These are phyloP conservation scores for Penicillium polonicum DNA, from an alignment of 2,329 filamentous ascomycete genomes.

Conservation along the genomic window DNA sequence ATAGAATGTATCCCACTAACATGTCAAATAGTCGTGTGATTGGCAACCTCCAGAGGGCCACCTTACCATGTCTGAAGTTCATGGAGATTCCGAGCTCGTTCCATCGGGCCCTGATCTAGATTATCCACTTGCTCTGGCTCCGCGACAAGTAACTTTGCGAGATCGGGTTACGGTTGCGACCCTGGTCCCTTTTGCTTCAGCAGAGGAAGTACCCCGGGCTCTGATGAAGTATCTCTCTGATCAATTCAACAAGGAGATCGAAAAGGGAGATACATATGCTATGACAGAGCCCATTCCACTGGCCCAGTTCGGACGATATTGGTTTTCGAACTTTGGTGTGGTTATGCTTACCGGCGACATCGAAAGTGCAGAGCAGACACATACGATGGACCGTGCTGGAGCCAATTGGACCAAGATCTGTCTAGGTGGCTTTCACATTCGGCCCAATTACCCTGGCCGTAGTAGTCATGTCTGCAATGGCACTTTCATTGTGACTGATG, in stretches of 20 bases:
- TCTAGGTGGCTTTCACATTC: constrained; percentile 89
- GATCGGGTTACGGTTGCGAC: constrained; percentile 83
- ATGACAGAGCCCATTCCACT: constrained; percentile 75
- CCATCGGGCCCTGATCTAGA: constrained; percentile 39
- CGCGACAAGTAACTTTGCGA: constrained; percentile 76
- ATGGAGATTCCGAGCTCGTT: constrained; percentile 35
- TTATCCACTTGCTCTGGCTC: constrained; percentile 66
- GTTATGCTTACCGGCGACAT: constrained; percentile 83
- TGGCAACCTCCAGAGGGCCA: constrained; percentile 20
- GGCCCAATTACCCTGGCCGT: constrained; percentile 87
- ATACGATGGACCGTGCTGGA: constrained; percentile 51
- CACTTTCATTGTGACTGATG: constrained; percentile 72
- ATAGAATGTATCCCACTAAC: constrained; percentile 28
- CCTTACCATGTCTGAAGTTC: constrained; percentile 39
- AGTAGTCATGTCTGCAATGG: constrained; percentile 84
- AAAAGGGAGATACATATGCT: constrained; percentile 87
- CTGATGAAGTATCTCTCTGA: constrained; percentile 76
- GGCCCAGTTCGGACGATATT: constrained; percentile 77
- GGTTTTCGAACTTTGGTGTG: constrained; percentile 87
- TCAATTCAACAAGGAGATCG: constrained; percentile 85
- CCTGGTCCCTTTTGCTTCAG: constrained; percentile 77
- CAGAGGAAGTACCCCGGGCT: constrained; percentile 70
- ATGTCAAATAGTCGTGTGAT: constrained; percentile 39
- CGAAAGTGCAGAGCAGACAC: constrained; percentile 57
- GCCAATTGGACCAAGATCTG: constrained; percentile 78